Evolutionary conservation across 2,329 filamentous ascomycete genomes (phyloP).

Genomic region (Fusarium metavorans): DNA sequence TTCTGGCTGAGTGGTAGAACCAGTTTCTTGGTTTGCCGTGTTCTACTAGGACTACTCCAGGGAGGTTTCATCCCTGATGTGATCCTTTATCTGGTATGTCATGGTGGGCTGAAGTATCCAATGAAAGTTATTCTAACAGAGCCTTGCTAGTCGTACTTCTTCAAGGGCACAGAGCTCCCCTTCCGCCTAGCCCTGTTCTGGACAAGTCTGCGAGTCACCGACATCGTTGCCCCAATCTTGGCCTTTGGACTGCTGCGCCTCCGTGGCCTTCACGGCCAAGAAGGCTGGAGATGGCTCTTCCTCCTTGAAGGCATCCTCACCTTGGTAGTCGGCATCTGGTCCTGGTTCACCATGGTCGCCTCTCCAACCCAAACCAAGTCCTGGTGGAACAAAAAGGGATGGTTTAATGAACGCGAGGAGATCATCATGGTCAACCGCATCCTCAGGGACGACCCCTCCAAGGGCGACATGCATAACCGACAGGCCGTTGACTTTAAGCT

Average conservation of each 20-base stretch:
- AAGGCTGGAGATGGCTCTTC: constrained; percentile 52
- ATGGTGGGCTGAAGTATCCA: accelerated
- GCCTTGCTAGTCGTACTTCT: constrained; percentile 47
- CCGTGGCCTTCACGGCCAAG: constrained; percentile 36
- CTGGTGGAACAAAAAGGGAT: constrained; percentile 64
- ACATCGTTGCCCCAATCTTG: constrained; percentile 37
- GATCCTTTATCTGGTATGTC: constrained; percentile 25
- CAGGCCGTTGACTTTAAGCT: constrained; percentile 56
- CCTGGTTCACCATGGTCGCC: constrained; percentile 43
- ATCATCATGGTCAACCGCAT: constrained; percentile 69
- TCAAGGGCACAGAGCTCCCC: constrained; percentile 48
- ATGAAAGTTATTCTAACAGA: not conserved
- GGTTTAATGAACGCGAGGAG: constrained; percentile 56
- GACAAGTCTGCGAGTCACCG: constrained; percentile 20
- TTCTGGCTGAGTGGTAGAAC: constrained; percentile 54
- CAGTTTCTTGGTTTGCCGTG: constrained; percentile 54
- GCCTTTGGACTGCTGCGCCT: constrained; percentile 42
- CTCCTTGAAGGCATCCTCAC: constrained; percentile 57
- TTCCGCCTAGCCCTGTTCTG: constrained; percentile 34
- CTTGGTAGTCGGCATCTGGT: constrained; percentile 38
- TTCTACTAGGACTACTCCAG: constrained; percentile 56
- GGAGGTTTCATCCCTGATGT: constrained; percentile 62
- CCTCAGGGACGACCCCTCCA: constrained; percentile 67
- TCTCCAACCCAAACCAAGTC: constrained; percentile 60
- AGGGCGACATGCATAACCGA: constrained; percentile 71